Percentiles rank a stretch among this genome's conserved stretches.
These are phyloP conservation scores for Coriaria nepalensis DNA, from an alignment of 306 rosid genomes.

Conservation along the genomic window DNA sequence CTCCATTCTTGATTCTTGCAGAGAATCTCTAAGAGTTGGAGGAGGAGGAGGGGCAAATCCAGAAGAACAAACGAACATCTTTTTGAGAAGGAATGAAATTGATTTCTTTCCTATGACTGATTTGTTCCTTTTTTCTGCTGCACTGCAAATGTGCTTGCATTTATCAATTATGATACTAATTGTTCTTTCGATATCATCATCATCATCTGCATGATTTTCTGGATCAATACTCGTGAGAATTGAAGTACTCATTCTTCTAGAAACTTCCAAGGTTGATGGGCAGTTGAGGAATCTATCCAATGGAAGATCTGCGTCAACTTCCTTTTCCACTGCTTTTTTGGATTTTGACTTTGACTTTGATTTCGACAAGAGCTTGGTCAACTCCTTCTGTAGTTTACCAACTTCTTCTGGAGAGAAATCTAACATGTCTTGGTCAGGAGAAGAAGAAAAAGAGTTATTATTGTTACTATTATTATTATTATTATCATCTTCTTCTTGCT, in stretches of 20 bases:
- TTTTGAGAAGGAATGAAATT: slow-evolving; percentile 72
- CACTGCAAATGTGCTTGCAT: slow-evolving; percentile 54
- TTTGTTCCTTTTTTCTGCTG: slow-evolving; percentile 42
- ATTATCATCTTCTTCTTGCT: too few relatives aligned
- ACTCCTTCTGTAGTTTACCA: slow-evolving; percentile 68
- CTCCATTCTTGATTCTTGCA: slow-evolving; percentile 91
- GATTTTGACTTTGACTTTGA: slow-evolving; percentile 7
- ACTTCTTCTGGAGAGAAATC: slow-evolving; percentile 91
- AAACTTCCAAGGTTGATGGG: slow-evolving; percentile 95
- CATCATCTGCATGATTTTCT: slow-evolving; percentile 15
- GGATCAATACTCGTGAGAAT: slow-evolving; percentile 5
- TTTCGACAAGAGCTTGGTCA: slow-evolving; percentile 41
- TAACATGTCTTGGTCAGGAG: slow-evolving; percentile 43
- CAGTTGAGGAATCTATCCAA: slow-evolving; percentile 90
- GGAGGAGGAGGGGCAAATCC: slow-evolving; percentile 74
- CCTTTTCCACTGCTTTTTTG: slow-evolving; percentile 54
- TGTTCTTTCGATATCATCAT: slow-evolving; percentile 77
- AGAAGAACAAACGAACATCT: slow-evolving; percentile 72
- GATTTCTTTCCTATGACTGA: slow-evolving; percentile 61
- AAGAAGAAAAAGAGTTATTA: slow-evolving; percentile 20
- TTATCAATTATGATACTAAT: slow-evolving; percentile 69
- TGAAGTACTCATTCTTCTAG: slow-evolving; percentile 57
- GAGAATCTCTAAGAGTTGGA: slow-evolving; percentile 65
- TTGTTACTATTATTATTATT: too few relatives aligned
- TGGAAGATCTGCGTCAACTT: slow-evolving; percentile 71